A percentile compares a stretch with the other conserved stretches of the same genome.
Evolutionary conservation across 164 flowering plant genomes (phyloP).

Genomic region (Aristolochia contorta): DNA sequence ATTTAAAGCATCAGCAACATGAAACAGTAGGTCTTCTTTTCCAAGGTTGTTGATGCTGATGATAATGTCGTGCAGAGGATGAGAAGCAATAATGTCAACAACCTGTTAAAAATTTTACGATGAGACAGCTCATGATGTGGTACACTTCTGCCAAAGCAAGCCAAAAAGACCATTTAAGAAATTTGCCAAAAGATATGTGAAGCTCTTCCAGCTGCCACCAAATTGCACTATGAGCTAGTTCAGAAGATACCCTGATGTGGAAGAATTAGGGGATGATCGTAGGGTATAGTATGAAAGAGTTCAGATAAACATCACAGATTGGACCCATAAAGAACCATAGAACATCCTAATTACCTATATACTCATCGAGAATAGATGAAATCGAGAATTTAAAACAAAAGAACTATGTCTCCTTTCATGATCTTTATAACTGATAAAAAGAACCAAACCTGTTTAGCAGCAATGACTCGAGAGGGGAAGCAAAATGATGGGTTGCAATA

Average conservation of each 20-base stretch:
- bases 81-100: slow-evolving; percentile 54
- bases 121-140: neutral
- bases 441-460: slow-evolving; percentile 56
- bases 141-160: no score
- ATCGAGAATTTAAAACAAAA: neutral
- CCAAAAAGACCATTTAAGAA: no score
- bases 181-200: no score
- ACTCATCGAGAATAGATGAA: neutral
- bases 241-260: no score
- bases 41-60: slow-evolving; percentile 76
- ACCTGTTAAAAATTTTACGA: slow-evolving; percentile 28
- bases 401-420: neutral
- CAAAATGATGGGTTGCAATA: slow-evolving; percentile 66
- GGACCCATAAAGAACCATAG: no score
- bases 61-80: slow-evolving; percentile 70
- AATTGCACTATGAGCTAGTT: no score
- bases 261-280: no score
- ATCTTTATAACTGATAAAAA: neutral
- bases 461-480: slow-evolving; percentile 69
- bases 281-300: no score
- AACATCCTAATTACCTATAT: neutral
- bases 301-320: no score
- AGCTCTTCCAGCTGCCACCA: no score
- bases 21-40: slow-evolving; percentile 75
- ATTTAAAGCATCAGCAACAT: slow-evolving; percentile 41